Evolutionary conservation across 2,329 filamentous ascomycete species (phyloP), one percentile per base, ranked within the genome.

Genomic region (Colletotrichum cereale): DNA sequence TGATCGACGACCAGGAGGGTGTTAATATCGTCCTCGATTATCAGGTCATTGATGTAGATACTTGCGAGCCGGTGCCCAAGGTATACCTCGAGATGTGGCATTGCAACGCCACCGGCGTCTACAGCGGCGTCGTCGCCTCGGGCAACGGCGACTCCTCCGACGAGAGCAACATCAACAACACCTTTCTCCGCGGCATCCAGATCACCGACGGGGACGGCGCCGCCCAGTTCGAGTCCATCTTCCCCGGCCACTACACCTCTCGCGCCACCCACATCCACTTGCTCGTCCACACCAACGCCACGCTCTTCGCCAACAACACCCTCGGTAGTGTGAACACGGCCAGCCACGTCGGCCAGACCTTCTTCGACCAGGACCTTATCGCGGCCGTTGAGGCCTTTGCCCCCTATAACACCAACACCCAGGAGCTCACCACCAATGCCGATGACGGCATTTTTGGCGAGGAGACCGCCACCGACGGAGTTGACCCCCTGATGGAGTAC

Each of bases 331-430:
- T 84, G 69, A 82, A 85, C 31, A 83, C 80, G 40, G 84, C 87
- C 57, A 84, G 86, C 2, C 88, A 91, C 78, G 84, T 90, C 40
- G 89, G 89, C n/a, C 89, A 91, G 78, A 79, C 89, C 71, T 91
- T 88, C 83, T 88, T 90, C 77, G 88, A 90, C 78, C 85, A 89
- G 76, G 82, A 83, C 73, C 83, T 90, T 42, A 84, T 88, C 70
- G 73, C 77, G n/a, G 74, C 80, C 26, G 87, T 90, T 62, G 85
- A 88, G 72, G 75, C 76, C 34, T 80, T 79, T 0, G 73, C 77
- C 2, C 88, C 88, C 0, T 87, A 87, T 77, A 77, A 66, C 14
- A 76, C 74, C 62, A 87, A 87, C 78, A 81, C 78, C 5, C 81
- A 86, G 75, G 73, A 75, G 0, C 24, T 84, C 16, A 89, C 85